Evolutionary conservation across 768 basidiomycete genomes (phyloP).

Genomic region (Psilocybe cyanescens): DNA sequence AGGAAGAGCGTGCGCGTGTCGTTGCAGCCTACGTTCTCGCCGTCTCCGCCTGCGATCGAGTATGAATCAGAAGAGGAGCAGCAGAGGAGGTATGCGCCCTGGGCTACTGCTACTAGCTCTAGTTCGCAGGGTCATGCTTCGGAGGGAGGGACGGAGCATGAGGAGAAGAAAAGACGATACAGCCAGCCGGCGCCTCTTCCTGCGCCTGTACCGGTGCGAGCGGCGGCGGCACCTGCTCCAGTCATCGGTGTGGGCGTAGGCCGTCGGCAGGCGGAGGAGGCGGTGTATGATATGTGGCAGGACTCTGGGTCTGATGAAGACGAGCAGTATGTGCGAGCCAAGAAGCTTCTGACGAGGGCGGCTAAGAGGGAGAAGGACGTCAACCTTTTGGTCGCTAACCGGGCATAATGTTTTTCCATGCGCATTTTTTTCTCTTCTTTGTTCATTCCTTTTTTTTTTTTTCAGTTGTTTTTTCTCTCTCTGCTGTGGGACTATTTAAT

Average conservation of each 20-base stretch:
- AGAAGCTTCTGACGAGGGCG: conserved; percentile 50
- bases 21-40: conserved; percentile 74
- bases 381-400: conserved; percentile 17
- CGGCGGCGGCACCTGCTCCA: not conserved
- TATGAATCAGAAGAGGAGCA: conserved; percentile 47
- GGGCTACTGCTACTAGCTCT: conserved; percentile 2
- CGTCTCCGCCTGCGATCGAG: conserved; percentile 67
- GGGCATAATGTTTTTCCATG: conserved; percentile 5
- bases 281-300: conserved; percentile 48
- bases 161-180: not conserved
- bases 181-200: not conserved
- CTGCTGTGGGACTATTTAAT: not conserved
- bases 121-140: not conserved
- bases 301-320: conserved; percentile 77
- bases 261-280: conserved; percentile 4
- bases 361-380: conserved; percentile 42
- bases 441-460: conserved; percentile 1
- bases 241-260: conserved; percentile 2
- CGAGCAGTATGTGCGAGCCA: conserved; percentile 64
- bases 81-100: conserved; percentile 26
- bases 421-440: not conserved
- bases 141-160: not conserved
- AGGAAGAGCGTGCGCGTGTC: conserved; percentile 82
- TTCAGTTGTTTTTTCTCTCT: not conserved
- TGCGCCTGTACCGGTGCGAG: conserved; percentile 10